These are phyloP conservation scores for Ambrosia artemisiifolia DNA, from an alignment of 129 eudicot species.

Conservation along the genomic window DNA sequence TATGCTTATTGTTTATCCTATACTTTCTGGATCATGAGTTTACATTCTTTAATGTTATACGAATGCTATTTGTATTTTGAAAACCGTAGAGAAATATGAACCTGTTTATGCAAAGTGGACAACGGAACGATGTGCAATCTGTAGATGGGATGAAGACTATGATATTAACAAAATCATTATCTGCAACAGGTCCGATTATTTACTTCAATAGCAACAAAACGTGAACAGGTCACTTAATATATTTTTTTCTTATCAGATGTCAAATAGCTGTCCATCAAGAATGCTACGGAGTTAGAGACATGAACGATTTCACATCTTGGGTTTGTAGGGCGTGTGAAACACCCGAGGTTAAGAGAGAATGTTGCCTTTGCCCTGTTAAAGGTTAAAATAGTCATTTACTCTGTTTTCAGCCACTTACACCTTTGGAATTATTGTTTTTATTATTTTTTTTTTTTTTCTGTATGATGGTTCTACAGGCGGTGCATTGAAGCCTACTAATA, in stretches of 20 bases:
- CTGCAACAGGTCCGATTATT: conserved; percentile 67
- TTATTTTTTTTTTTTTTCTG: neutral
- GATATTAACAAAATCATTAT: conserved; percentile 90
- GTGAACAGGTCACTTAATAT: neutral
- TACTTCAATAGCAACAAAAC: neutral
- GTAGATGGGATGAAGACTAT: conserved; percentile 97
- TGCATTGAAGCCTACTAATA: conserved; percentile 90
- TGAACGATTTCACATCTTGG: conserved; percentile 89
- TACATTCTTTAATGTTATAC: neutral
- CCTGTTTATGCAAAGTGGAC: conserved; percentile 93
- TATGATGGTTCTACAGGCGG: conserved; percentile 58
- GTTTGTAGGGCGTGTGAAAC: conserved; percentile 97
- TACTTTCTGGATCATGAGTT: neutral
- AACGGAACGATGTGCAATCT: conserved; percentile 89
- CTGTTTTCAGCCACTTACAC: neutral
- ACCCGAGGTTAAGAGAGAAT: conserved; percentile 64
- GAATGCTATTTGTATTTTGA: neutral
- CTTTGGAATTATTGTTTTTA: conserved; percentile 2
- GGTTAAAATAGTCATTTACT: conserved; percentile 42
- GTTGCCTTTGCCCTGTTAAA: conserved; percentile 96
- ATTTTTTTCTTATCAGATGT: conserved; percentile 45
- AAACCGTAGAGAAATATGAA: conserved; percentile 57
- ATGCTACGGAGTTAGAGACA: conserved; percentile 77
- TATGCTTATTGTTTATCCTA: conserved; percentile 20
- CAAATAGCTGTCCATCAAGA: conserved; percentile 98